Conservation (phyloP, 2,329 filamentous ascomycete genomes). For the Apiospora pterosperma region DNA sequence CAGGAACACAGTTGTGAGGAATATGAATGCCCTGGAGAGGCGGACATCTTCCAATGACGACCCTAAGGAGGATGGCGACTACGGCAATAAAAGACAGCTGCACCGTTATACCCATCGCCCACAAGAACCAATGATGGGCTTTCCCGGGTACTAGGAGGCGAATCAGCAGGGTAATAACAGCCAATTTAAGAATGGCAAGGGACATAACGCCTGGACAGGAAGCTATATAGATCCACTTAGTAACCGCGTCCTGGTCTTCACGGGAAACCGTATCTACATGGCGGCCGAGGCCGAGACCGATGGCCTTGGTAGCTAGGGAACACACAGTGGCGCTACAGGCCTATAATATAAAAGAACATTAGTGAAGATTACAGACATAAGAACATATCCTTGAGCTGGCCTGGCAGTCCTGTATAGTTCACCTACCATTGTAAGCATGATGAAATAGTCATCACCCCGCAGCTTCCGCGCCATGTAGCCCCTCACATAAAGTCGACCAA, state of each 20-base stretch:
- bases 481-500: too few species aligned
- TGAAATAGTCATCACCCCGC: constrained; percentile 34
- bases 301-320: not conserved
- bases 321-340: too few species aligned
- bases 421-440: constrained; percentile 29
- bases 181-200: constrained; percentile 25
- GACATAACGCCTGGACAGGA: too few species aligned
- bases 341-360: too few species aligned
- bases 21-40: not conserved
- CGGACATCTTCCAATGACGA: too few species aligned
- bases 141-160: constrained; percentile 21
- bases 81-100: not conserved
- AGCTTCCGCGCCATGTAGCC: constrained; percentile 25
- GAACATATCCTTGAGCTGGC: too few species aligned
- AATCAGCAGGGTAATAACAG: constrained; percentile 20
- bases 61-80: not conserved
- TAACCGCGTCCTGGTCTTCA: constrained; percentile 14
- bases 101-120: too few species aligned
- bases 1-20: not conserved
- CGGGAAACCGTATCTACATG: constrained; percentile 20
- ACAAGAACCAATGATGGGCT: constrained; percentile 18
- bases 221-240: constrained; percentile 20
- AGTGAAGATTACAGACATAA: too few species aligned
- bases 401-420: too few species aligned
- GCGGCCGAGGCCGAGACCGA: constrained; percentile 23